Percentiles rank a stretch among this genome's conserved stretches.
These are phyloP conservation scores for Entelexis paramagnoliae DNA, from an alignment of 1,139 yeast genomes.

Conservation along the genomic window DNA sequence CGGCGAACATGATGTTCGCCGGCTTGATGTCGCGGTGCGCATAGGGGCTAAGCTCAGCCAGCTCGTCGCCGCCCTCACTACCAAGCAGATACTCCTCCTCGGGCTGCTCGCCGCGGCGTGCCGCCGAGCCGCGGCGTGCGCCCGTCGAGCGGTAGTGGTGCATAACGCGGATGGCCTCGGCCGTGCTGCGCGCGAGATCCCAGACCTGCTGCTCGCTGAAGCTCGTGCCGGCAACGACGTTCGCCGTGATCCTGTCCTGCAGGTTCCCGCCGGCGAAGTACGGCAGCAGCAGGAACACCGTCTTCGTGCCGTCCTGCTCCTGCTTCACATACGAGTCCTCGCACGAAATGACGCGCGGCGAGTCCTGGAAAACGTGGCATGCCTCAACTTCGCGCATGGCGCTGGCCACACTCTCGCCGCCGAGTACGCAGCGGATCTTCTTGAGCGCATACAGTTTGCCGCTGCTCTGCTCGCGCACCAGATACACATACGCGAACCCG, in stretches of 20 bases:
- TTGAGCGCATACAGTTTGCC: constrained; percentile 61
- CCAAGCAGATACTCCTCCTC: constrained; percentile 27
- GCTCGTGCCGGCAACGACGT: constrained; percentile 45
- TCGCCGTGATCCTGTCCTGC: constrained; percentile 62
- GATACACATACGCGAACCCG: constrained; percentile 80
- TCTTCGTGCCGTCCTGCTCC: constrained; percentile 68
- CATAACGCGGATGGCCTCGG: constrained; percentile 65
- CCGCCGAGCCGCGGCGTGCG: background rate
- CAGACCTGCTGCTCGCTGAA: constrained; percentile 56
- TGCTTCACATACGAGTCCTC: constrained; percentile 62
- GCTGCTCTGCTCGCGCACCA: constrained; percentile 46
- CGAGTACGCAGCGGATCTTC: constrained; percentile 80
- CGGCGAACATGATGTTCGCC: constrained; percentile 62
- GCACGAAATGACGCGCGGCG: constrained; percentile 54
- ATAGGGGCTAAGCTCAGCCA: constrained; percentile 54
- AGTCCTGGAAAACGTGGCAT: constrained; percentile 55
- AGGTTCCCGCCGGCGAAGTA: constrained; percentile 61
- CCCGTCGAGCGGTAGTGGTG: constrained; percentile 46
- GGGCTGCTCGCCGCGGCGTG: background rate
- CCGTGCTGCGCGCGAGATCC: constrained; percentile 52
- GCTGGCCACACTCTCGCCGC: constrained; percentile 57
- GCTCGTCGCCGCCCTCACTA: constrained; percentile 30
- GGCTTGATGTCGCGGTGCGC: constrained; percentile 88
- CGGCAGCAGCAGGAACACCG: constrained; percentile 70
- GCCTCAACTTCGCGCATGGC: constrained; percentile 72